Evolutionary conservation across 1,284 basidiomycete species (phyloP).

Genomic region (Exsudoporus floridanus): DNA sequence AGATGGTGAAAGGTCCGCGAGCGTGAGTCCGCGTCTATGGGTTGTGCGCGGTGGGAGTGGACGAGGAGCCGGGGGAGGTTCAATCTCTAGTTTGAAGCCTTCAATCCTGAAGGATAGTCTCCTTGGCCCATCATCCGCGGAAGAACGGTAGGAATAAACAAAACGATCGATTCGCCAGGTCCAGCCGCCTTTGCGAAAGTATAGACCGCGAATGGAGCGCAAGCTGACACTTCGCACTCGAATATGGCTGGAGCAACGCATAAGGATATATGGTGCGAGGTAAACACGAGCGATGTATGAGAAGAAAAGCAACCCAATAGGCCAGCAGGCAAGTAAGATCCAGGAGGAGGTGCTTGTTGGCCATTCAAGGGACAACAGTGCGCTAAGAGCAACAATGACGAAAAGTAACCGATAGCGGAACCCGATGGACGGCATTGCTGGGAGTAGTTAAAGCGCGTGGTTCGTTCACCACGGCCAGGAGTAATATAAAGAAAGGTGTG

Average conservation of each 20-base stretch:
- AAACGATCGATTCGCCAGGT: conserved; percentile 66
- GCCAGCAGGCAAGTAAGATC: conserved; percentile 32
- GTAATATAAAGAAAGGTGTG: conserved; percentile 2
- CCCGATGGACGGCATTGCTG: conserved; percentile 11
- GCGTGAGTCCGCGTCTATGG: conserved; percentile 47
- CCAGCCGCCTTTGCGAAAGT: conserved; percentile 53
- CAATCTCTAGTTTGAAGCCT: conserved; percentile 56
- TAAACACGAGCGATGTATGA: conserved; percentile 61
- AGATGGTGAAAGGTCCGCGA: conserved; percentile 54
- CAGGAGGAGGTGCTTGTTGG: conserved; percentile 29
- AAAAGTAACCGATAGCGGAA: conserved; percentile 13
- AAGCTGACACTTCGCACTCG: conserved; percentile 70
- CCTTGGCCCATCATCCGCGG: conserved; percentile 44
- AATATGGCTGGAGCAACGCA: conserved; percentile 57
- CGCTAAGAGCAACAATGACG: conserved; percentile 11
- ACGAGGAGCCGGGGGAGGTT: conserved; percentile 26
- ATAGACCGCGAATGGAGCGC: conserved; percentile 72
- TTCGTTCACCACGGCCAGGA: not conserved
- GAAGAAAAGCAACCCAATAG: conserved; percentile 46
- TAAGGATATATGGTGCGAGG: conserved; percentile 61
- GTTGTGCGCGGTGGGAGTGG: conserved; percentile 20
- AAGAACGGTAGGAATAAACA: conserved; percentile 54
- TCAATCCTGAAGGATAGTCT: conserved; percentile 61
- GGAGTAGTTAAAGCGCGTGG: conserved; percentile 3
- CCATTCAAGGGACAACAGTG: conserved; percentile 23